phyloP scores from a whole-genome alignment of 169 alveolate species.

The Theileria orientalis region DNA sequence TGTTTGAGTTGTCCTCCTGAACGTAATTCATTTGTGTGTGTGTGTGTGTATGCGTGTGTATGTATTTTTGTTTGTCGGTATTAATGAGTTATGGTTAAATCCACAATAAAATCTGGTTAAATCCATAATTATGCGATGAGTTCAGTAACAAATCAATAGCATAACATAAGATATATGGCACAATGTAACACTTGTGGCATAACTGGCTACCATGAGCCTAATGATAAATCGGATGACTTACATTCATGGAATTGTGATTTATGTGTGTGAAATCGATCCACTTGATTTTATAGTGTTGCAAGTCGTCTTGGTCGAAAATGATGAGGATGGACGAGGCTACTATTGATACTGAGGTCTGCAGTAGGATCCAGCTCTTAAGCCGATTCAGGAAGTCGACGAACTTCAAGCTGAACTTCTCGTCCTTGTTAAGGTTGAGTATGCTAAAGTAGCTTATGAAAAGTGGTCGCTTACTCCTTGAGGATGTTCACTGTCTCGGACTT shows the following conservation, averaged over 20 bases:
- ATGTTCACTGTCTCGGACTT: constrained; percentile 35
- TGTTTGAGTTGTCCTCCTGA: constrained; percentile 34
- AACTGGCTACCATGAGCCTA: too few species aligned
- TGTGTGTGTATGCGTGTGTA: too few species aligned
- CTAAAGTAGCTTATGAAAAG: background rate
- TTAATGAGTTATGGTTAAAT: too few species aligned
- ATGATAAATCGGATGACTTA: too few species aligned
- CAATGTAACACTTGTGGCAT: too few species aligned
- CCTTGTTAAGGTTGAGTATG: background rate
- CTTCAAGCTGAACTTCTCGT: constrained; percentile 10
- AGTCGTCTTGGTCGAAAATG: constrained; percentile 41
- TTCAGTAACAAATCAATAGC: background rate
- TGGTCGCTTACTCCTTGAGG: constrained; percentile 16
- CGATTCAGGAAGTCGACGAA: constrained; percentile 8
- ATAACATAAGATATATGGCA: too few species aligned
- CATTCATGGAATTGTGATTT: constrained; percentile 13
- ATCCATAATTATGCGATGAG: background rate
- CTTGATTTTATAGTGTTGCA: constrained; percentile 15
- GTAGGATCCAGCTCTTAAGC: constrained; percentile 36
- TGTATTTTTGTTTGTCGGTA: too few species aligned
- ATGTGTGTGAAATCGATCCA: constrained; percentile 69
- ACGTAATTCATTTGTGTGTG: background rate
- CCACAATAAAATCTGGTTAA: too few species aligned
- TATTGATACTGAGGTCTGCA: constrained; percentile 48
- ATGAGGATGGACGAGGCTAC: constrained; percentile 59